Base-by-base conservation (phyloP, 75 land plant species). In the Chamaecyparis obtusa region DNA sequence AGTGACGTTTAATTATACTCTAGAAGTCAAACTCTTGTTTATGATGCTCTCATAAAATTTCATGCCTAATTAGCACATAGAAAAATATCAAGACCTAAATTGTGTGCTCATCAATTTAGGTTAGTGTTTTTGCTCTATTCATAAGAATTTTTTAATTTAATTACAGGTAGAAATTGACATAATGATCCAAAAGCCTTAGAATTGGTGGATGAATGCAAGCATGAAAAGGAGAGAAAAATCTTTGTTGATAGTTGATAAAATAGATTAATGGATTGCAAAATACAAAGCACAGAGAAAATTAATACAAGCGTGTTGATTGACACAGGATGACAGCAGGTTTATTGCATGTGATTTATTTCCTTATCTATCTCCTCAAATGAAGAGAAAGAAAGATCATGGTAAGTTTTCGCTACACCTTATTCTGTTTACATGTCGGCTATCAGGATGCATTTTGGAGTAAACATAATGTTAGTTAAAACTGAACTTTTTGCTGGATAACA, bases 311-410 rank as follows among this genome's bases (percentile, higher is more conserved):
- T 24, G 41, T 74, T n/a, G 30, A 33, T 33, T 90, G 69, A 88
- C 56, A 33, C 94, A 98, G 99, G 99, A 98, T 91, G 96, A 92
- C n/a, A 96, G 97, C 87, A 89, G 99, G 87, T 88, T 87, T 76
- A 35, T 89, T 67, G 99, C 99, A 39, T 94, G 93, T 21, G 60
- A 80, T 9, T 86, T 96, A 72, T 98, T 98, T 89, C 98, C 99
- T 33, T 92, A 92, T 2, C 39, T 95, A 87, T 87, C 89, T 87
- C 51, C 92, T 67, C 88, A 83, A 46, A 84, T 98, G 85, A 93
- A 89, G 56, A 90, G 98, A 85, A 98, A 96, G 85, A 98, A 92
- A 80, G 99, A 98, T 91, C 99, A 98, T 92, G 99, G 99, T 98
- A 94, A 79, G 48, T 77, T 13, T 24, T 35, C 55, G n/a, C 85